These are phyloP conservation scores for Mycena albidolilacea DNA, from an alignment of 768 basidiomycete genomes.

Conservation along the genomic window DNA sequence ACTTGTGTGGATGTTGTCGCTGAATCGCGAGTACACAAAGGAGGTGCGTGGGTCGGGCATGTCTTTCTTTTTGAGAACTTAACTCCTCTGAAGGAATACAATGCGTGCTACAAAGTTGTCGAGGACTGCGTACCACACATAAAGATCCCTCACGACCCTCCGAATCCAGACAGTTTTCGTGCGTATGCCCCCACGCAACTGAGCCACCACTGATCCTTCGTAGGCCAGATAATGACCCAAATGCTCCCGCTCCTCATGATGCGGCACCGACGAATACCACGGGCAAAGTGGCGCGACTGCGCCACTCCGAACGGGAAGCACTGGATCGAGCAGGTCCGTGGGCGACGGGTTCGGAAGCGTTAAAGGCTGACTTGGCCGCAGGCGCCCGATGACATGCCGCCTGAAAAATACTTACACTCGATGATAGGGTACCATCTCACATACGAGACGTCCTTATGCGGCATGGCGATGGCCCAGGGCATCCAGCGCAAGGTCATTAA, in stretches of 20 bases:
- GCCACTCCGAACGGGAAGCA: constrained; percentile 76
- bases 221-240: constrained; percentile 80
- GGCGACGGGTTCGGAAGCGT: not conserved
- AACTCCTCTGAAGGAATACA: constrained; percentile 73
- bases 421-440: constrained; percentile 87
- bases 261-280: constrained; percentile 85
- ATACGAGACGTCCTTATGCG: constrained; percentile 77
- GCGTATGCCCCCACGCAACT: constrained; percentile 44
- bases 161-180: constrained; percentile 78
- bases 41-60: constrained; percentile 60
- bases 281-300: constrained; percentile 82
- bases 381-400: constrained; percentile 73
- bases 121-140: constrained; percentile 73
- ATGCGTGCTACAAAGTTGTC: constrained; percentile 75
- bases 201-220: constrained; percentile 28
- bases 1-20: constrained; percentile 85
- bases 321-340: constrained; percentile 83
- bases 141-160: constrained; percentile 67
- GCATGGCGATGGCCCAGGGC: constrained; percentile 91
- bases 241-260: constrained; percentile 89
- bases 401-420: constrained; percentile 77
- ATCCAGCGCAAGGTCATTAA: constrained; percentile 82
- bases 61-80: constrained; percentile 29
- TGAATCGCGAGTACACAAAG: constrained; percentile 80
- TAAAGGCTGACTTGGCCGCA: constrained; percentile 41